A percentile compares a stretch with the other conserved stretches of the same genome.
Conservation (phyloP, 768 basidiomycete species). For the Tylopilus rubrobrunneus region DNA sequence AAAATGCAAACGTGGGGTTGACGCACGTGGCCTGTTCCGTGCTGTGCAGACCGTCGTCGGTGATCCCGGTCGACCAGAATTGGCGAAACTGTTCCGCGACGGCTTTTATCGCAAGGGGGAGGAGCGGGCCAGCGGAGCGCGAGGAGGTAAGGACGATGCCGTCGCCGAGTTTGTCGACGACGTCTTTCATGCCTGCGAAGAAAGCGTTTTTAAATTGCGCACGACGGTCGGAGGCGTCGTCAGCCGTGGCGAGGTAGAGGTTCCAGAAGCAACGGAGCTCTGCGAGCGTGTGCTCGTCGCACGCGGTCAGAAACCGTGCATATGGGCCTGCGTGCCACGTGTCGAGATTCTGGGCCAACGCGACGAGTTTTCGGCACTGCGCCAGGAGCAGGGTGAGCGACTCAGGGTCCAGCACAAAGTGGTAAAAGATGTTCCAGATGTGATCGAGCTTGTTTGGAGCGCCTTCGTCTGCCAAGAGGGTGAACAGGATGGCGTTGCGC, state of each 20-base stretch:
- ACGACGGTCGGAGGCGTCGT: constrained; percentile 9
- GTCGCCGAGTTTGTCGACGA: not conserved
- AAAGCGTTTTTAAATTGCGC: constrained; percentile 17
- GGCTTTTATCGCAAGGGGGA: constrained; percentile 4
- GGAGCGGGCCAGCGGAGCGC: constrained; percentile 29
- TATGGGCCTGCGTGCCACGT: constrained; percentile 28
- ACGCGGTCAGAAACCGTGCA: constrained; percentile 21
- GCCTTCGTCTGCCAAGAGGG: constrained; percentile 24
- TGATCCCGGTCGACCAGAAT: constrained; percentile 26
- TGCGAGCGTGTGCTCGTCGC: constrained; percentile 22
- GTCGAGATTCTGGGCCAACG: constrained; percentile 13
- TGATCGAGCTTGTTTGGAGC: constrained; percentile 13
- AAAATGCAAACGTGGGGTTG: constrained; percentile 32
- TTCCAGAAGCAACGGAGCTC: constrained; percentile 23
- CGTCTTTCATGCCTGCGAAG: constrained; percentile 19
- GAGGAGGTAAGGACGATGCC: constrained; percentile 5
- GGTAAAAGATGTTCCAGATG: constrained; percentile 33
- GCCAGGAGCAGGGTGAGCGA: constrained; percentile 23
- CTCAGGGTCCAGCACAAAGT: constrained; percentile 22
- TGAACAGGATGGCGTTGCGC: constrained; percentile 28
- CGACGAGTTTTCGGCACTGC: constrained; percentile 26
- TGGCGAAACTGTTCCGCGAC: constrained; percentile 20
- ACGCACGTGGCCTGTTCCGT: constrained; percentile 13
- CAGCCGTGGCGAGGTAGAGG: constrained; percentile 11
- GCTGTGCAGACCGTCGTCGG: constrained; percentile 21